Evolutionary conservation across 192 early-diverging fungal genomes (phyloP), one percentile per base, ranked within the genome.

Genomic region (Backusella westeae): DNA sequence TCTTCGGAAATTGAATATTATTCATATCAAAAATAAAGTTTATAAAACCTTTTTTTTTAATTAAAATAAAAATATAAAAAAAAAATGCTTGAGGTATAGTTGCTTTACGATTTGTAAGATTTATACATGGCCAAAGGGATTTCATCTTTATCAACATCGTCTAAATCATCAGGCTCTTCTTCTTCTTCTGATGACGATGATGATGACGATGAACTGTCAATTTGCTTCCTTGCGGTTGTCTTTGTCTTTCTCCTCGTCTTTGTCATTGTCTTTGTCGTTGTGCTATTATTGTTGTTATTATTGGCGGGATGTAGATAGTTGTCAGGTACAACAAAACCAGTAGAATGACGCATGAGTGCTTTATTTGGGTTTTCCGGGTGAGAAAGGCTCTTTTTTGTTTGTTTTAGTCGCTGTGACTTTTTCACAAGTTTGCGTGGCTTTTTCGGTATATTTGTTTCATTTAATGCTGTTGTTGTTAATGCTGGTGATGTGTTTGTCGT

Each of bases 271-370:
- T 14, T 44, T 44, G 15, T 44, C 42, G 42, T 44, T 44, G 42
- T 74, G 19, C 4, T n/a, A 41, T 26, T 74, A 26, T 21, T 49
- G 8, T 49, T 42, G 69, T 12, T 71, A 26, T 29, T 67, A 38
- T 39, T 65, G 38, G 66, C n/a, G 12, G 74, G 78, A 59, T 77
- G 35, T 12, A 77, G 32, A 63, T 76, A 80, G 35, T 78, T 73
- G 0, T 78, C 72, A 59, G 77, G 77, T 32, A 78, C 77, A 39
- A 78, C 77, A 69, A 78, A 78, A 6, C 77, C 77, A 38, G 77
- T 78, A 1, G 77, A 73, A 41, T 65, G 59, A 39, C 3, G 74
- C 26, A 34, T 39, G 29, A 49, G 23, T 32, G 67, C 41, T 15
- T 29, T 36, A 23, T 35, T 35, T 44, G 21, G 59, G 9, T 0